phyloP scores from a whole-genome alignment of 2,329 filamentous ascomycete species.

The Stagonosporopsis chrysanthemi region DNA sequence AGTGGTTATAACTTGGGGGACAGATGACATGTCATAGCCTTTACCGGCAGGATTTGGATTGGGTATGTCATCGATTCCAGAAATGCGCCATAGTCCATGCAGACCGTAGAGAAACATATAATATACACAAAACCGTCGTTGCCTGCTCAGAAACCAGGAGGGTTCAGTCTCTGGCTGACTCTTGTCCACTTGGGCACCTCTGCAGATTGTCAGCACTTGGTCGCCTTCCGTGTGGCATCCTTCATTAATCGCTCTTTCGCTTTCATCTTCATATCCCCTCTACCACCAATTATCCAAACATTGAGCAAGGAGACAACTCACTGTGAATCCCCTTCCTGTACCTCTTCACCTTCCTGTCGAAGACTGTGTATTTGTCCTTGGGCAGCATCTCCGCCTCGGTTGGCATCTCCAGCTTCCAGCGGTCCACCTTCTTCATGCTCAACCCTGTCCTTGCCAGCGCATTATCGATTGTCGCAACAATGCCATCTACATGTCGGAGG shows the following conservation, averaged over 20 bases:
- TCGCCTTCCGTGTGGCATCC: neutral
- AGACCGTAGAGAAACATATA: constrained; percentile 34
- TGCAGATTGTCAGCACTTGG: constrained; percentile 68
- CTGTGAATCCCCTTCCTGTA: constrained; percentile 98
- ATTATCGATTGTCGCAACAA: constrained; percentile 82
- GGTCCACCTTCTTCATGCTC: constrained; percentile 76
- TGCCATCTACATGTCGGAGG: constrained; percentile 72
- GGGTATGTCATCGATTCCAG: constrained; percentile 14
- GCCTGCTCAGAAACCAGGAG: constrained; percentile 78
- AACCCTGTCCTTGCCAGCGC: constrained; percentile 77
- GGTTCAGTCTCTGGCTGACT: constrained; percentile 91
- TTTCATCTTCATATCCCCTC: neutral
- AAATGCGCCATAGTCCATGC: constrained; percentile 27
- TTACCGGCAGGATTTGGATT: neutral
- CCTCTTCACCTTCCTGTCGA: constrained; percentile 92
- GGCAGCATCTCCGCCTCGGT: constrained; percentile 94
- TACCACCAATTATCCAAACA: neutral
- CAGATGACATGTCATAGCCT: neutral
- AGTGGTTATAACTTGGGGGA: neutral
- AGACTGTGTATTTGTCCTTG: constrained; percentile 97
- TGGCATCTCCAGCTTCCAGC: constrained; percentile 97
- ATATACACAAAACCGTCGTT: constrained; percentile 28
- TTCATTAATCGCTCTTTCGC: neutral
- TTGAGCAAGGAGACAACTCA: constrained; percentile 59
- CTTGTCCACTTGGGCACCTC: constrained; percentile 79